A percentile compares a stretch with the other conserved stretches of the same genome.
Evolutionary conservation across 805 yeast species (phyloP).

Genomic region (Grigorovia transvaalensis): DNA sequence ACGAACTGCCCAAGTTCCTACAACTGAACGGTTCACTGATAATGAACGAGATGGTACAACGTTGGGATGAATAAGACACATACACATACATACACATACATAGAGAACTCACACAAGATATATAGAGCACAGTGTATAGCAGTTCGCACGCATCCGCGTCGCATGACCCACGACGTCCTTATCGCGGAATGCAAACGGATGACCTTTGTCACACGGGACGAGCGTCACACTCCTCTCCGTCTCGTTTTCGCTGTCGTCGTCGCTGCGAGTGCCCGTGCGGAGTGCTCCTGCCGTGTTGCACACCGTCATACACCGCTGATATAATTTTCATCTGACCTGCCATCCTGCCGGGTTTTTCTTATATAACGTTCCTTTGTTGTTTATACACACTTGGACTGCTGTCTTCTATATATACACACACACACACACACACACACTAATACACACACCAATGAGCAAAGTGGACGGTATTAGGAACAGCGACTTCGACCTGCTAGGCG

Average conservation of each 20-base stretch:
- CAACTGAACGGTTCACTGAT: constrained; percentile 26
- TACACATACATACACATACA: no score
- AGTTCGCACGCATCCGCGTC: not conserved
- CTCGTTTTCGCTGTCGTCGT: no score
- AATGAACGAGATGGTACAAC: constrained; percentile 67
- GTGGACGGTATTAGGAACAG: not conserved
- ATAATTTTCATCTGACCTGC: no score
- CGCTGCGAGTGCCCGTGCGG: no score
- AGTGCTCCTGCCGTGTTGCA: no score
- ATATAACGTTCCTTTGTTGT: no score
- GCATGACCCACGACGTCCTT: not conserved
- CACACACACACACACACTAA: not conserved
- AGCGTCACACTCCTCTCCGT: not conserved
- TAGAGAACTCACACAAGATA: not conserved
- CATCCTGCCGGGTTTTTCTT: no score
- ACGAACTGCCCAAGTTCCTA: constrained; percentile 44
- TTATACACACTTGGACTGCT: no score
- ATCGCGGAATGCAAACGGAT: not conserved
- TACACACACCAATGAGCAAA: not conserved
- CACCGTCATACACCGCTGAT: no score
- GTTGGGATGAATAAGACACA: constrained; percentile 42
- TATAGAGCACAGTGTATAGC: not conserved
- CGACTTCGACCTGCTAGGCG: constrained; percentile 28
- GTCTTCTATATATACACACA: no score
- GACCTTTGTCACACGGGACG: not conserved